Evolutionary conservation across 768 basidiomycete genomes (phyloP).

Genomic region (Suillus alpinus): DNA sequence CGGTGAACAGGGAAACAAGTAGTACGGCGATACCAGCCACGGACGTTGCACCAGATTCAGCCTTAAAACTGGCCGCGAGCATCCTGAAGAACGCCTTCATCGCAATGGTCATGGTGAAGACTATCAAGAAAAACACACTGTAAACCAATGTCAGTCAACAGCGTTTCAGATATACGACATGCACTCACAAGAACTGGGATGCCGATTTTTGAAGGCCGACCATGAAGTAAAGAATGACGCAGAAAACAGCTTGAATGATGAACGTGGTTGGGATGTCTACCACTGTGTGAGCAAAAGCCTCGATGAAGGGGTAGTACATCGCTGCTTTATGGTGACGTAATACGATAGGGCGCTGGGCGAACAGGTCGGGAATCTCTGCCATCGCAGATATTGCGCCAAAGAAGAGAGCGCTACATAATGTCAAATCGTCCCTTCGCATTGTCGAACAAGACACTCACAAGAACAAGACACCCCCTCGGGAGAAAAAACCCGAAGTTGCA

Average conservation of each 20-base stretch:
- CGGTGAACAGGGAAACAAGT: conserved; percentile 41
- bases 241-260: conserved; percentile 11
- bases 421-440: conserved; percentile 36
- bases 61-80: conserved; percentile 52
- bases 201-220: conserved; percentile 17
- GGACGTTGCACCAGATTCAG: conserved; percentile 48
- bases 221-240: conserved; percentile 17
- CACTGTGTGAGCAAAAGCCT: conserved; percentile 40
- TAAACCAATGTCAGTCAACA: conserved; percentile 38
- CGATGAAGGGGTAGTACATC: conserved; percentile 49
- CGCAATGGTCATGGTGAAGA: conserved; percentile 50
- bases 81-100: conserved; percentile 78
- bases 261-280: conserved; percentile 45
- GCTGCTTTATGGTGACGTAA: conserved; percentile 41
- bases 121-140: conserved; percentile 57
- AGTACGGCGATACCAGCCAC: conserved; percentile 33
- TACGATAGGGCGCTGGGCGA: conserved; percentile 42
- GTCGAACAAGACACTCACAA: conserved; percentile 43
- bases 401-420: conserved; percentile 42
- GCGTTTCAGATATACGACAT: conserved; percentile 28
- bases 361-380: conserved; percentile 50
- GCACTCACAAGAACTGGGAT: conserved; percentile 19
- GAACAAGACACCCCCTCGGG: conserved; percentile 77
- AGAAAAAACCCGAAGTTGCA: conserved; percentile 34
- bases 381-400: conserved; percentile 52